phyloP scores from a whole-genome alignment of 768 basidiomycete species.

The Glaciozyma antarctica region DNA sequence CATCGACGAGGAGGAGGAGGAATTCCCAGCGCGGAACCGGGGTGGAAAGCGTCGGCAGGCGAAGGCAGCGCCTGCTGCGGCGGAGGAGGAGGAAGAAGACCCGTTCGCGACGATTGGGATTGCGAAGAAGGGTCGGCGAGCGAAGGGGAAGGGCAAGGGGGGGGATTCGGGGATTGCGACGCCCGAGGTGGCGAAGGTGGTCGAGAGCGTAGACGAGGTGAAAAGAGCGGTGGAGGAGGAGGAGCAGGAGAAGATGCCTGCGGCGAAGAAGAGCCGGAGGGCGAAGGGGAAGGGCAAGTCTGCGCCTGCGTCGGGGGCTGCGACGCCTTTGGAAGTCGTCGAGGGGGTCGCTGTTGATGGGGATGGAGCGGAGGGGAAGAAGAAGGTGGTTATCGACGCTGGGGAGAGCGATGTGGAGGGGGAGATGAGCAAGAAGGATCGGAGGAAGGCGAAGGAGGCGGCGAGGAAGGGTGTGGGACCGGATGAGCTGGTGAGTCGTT shows the following conservation, averaged over 20 bases:
- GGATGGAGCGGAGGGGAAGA: slow-evolving; percentile 7
- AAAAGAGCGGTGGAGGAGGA: neutral
- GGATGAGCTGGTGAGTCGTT: neutral
- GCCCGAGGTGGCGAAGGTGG: neutral
- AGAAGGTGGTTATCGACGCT: slow-evolving; percentile 6
- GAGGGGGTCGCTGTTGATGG: neutral
- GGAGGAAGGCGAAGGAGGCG: slow-evolving; percentile 63
- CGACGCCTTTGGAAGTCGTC: slow-evolving; percentile 13
- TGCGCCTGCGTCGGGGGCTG: neutral
- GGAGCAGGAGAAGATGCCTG: slow-evolving; percentile 9
- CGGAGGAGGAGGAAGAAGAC: neutral
- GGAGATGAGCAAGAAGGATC: slow-evolving; percentile 65
- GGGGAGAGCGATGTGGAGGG: slow-evolving; percentile 4
- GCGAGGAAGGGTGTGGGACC: slow-evolving; percentile 23
- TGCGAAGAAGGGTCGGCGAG: neutral
- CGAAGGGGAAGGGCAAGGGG: slow-evolving; percentile 10
- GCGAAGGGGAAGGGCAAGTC: slow-evolving; percentile 14
- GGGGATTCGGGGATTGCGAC: neutral
- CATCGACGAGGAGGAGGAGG: slow-evolving; percentile 2
- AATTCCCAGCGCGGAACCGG: neutral
- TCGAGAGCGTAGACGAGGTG: neutral
- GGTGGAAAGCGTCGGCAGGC: slow-evolving; percentile 8
- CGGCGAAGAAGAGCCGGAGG: slow-evolving; percentile 26
- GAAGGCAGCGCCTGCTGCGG: neutral
- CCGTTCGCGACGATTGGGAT: neutral